A percentile compares a stretch with the other conserved stretches of the same genome.
Conservation (phyloP, 2,329 filamentous ascomycete species). For the Cladosporium phlei region DNA sequence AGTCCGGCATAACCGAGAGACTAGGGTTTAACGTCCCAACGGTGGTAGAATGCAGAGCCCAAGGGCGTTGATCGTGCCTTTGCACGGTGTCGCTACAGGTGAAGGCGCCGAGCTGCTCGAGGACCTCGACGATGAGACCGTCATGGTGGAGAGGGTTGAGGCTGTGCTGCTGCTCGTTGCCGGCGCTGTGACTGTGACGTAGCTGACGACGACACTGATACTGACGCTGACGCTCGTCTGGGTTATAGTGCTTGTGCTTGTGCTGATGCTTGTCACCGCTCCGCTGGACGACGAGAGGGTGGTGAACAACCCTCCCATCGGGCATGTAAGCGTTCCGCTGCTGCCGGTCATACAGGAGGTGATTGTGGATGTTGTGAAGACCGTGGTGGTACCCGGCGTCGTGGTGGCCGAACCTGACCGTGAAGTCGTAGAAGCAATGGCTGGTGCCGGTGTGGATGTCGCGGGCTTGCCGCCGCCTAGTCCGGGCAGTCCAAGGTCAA, state of each 20-base stretch:
- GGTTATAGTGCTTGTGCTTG: not conserved
- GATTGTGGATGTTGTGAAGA: conserved; percentile 22
- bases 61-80: not conserved
- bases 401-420: not conserved
- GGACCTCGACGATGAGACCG: not conserved
- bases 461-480: not conserved
- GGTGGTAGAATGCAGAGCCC: not conserved
- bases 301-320: conserved; percentile 15
- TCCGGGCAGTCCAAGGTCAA: no score
- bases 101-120: not conserved
- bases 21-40: no score
- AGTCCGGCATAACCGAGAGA: no score
- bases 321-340: conserved; percentile 15
- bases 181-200: not conserved
- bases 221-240: not conserved
- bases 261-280: conserved; percentile 11
- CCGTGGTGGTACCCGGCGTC: conserved; percentile 17
- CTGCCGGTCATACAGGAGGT: conserved; percentile 21
- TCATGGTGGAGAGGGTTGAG: conserved; percentile 1
- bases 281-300: conserved; percentile 6
- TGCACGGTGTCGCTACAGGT: not conserved
- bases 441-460: not conserved
- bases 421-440: not conserved
- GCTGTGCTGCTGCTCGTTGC: not conserved
- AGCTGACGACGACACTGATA: not conserved